phyloP scores from a whole-genome alignment of 352 stramenopile species.

The Globisporangium megalacanthum region DNA sequence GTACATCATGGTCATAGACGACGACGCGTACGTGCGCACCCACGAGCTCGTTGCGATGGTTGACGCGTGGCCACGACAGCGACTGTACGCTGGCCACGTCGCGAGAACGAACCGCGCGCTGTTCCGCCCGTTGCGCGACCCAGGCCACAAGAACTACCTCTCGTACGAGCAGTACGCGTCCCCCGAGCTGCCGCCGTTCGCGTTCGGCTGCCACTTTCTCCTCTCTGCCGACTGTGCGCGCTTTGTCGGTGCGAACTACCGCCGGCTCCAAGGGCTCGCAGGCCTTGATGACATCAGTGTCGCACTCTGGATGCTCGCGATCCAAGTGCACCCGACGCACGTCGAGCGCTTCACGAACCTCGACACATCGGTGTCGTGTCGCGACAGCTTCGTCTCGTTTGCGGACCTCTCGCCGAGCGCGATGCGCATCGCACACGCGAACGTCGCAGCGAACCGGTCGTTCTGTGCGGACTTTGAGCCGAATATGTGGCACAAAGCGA shows the following conservation, averaged over 20 bases:
- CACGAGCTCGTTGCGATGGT: slow-evolving; percentile 10
- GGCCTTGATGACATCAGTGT: slow-evolving; percentile 37
- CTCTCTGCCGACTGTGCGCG: slow-evolving; percentile 35
- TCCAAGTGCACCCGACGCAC: slow-evolving; percentile 19
- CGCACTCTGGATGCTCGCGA: slow-evolving; percentile 34
- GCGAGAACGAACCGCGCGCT: slow-evolving; percentile 12
- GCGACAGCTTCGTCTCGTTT: slow-evolving; percentile 12
- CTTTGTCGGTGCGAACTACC: slow-evolving; percentile 31
- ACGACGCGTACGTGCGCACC: slow-evolving; percentile 50
- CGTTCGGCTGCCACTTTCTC: slow-evolving; percentile 39
- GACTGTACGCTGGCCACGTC: slow-evolving; percentile 32
- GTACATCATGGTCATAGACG: slow-evolving; percentile 54
- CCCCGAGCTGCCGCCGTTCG: slow-evolving; percentile 25
- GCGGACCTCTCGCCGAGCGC: slow-evolving; percentile 16
- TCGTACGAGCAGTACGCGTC: slow-evolving; percentile 26
- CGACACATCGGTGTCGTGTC: slow-evolving; percentile 11
- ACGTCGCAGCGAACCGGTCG: neutral
- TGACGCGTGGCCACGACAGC: neutral
- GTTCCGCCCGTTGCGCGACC: slow-evolving; percentile 22
- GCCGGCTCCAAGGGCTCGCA: slow-evolving; percentile 14
- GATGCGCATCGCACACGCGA: slow-evolving; percentile 21
- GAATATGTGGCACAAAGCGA: slow-evolving; percentile 4
- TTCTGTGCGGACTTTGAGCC: slow-evolving; percentile 3
- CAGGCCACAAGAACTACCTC: slow-evolving; percentile 27
- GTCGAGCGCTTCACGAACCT: slow-evolving; percentile 18